Conservation (phyloP, 495 filamentous ascomycete genomes). For the Xylaria flabelliformis region DNA sequence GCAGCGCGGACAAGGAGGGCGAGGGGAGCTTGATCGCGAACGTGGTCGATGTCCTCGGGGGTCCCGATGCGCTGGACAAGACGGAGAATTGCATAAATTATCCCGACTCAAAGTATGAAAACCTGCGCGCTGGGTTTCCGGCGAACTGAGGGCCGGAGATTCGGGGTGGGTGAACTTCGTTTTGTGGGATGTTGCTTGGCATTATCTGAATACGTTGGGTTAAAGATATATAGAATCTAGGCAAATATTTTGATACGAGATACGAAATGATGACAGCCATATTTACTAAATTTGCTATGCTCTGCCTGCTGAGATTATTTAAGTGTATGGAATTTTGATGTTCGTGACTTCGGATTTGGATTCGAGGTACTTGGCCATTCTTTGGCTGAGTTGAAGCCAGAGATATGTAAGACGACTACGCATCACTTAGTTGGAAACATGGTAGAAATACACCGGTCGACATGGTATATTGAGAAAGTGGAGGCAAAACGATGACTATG, state of each 20-base stretch:
- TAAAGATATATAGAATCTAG: not conserved
- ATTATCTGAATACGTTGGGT: not conserved
- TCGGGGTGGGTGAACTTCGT: not conserved
- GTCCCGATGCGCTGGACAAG: slow-evolving; percentile 59
- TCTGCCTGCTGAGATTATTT: not conserved
- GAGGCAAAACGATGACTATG: slow-evolving; percentile 30
- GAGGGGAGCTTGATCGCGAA: slow-evolving; percentile 72
- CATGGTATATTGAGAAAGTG: slow-evolving; percentile 32
- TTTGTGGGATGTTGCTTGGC: not conserved
- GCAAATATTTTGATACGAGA: slow-evolving; percentile 3
- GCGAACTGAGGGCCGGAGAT: slow-evolving; percentile 36
- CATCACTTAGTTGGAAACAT: not conserved
- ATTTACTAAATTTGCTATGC: not conserved
- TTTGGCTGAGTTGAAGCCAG: not conserved
- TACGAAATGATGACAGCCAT: slow-evolving; percentile 19
- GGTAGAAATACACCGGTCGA: slow-evolving; percentile 24
- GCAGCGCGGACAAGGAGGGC: slow-evolving; percentile 74
- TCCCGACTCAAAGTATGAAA: slow-evolving; percentile 82
- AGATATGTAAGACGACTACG: not conserved
- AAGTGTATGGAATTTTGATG: not conserved
- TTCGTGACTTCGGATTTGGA: not conserved
- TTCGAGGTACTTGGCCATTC: not conserved
- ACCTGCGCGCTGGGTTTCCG: slow-evolving; percentile 67
- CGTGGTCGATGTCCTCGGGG: slow-evolving; percentile 66
- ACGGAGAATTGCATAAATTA: slow-evolving; percentile 72